Conservation (phyloP, 352 stramenopile genomes). For the Phytophthora citrophthora region DNA sequence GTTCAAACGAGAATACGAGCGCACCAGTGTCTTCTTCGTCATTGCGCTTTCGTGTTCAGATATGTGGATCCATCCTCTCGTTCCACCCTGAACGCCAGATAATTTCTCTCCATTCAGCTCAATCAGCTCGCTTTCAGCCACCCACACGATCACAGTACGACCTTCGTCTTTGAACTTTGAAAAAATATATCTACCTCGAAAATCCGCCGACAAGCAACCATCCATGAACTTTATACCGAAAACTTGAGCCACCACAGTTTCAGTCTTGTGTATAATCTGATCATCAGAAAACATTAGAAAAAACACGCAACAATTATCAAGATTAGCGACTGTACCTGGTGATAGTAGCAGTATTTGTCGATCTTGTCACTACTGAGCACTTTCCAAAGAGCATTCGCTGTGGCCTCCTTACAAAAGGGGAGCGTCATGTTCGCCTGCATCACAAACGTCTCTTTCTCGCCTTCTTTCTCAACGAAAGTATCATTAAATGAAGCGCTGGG, state of each 20-base stretch:
- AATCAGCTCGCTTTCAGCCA: conserved; percentile 35
- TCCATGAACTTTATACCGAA: conserved; percentile 7
- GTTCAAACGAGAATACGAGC: conserved; percentile 48
- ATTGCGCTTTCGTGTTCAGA: background rate
- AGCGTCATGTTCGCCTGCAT: conserved; percentile 20
- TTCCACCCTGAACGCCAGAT: conserved; percentile 24
- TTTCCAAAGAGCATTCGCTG: conserved; percentile 20
- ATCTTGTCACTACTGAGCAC: conserved; percentile 20
- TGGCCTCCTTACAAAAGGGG: conserved; percentile 11
- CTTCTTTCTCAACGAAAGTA: background rate
- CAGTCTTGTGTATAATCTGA: conserved; percentile 2
- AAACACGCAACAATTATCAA: too few relatives aligned
- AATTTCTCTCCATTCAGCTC: conserved; percentile 32
- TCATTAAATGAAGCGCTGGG: conserved; percentile 8
- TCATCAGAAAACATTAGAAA: background rate
- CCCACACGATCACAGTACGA: conserved; percentile 47
- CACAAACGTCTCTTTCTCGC: conserved; percentile 1
- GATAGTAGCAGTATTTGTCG: conserved; percentile 33
- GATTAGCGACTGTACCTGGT: conserved; percentile 14
- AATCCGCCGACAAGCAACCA: conserved; percentile 4
- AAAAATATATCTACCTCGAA: conserved; percentile 24
- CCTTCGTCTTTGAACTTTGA: conserved; percentile 39
- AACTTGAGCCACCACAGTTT: conserved; percentile 17
- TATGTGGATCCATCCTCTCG: conserved; percentile 32
- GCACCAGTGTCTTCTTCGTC: conserved; percentile 32